A percentile compares a stretch with the other conserved stretches of the same genome.
Evolutionary conservation across 2,329 filamentous ascomycete species (phyloP).

Genomic region (Fonsecaea monophora): DNA sequence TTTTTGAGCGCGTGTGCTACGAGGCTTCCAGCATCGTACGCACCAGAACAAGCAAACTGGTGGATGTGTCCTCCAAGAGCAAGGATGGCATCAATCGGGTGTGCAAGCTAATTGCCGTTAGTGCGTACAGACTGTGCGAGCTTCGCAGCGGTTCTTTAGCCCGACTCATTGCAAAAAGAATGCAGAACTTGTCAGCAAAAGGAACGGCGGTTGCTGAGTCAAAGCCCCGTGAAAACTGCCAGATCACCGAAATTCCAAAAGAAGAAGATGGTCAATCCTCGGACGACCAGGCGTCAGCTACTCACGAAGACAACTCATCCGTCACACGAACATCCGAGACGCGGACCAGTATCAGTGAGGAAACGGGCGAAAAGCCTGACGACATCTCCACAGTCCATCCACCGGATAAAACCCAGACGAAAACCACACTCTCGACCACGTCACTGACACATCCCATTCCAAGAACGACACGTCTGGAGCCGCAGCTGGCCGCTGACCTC

Average conservation of each 20-base stretch:
- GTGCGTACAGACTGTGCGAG: slow-evolving; percentile 36
- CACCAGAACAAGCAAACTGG: slow-evolving; percentile 32
- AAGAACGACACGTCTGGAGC: slow-evolving; percentile 29
- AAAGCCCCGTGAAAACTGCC: background rate
- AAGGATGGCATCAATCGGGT: slow-evolving; percentile 36
- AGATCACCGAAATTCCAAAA: background rate
- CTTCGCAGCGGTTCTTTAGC: slow-evolving; percentile 32
- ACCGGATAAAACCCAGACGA: background rate
- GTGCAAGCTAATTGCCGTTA: slow-evolving; percentile 36
- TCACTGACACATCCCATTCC: background rate
- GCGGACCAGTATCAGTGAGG: slow-evolving; percentile 2
- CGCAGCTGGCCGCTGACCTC: slow-evolving; percentile 26
- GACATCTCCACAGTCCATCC: background rate
- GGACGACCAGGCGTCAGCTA: slow-evolving; percentile 9
- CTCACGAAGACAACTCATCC: slow-evolving; percentile 7
- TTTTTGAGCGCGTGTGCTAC: slow-evolving; percentile 33
- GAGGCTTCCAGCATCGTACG: slow-evolving; percentile 35
- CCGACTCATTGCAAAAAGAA: slow-evolving; percentile 12
- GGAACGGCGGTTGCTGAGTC: background rate
- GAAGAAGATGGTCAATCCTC: slow-evolving; percentile 1
- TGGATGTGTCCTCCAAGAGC: slow-evolving; percentile 32
- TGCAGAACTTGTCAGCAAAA: background rate
- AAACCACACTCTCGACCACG: background rate
- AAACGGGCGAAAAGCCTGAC: background rate
- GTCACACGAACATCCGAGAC: background rate